A percentile compares a stretch with the other conserved stretches of the same genome.
These are phyloP conservation scores for Helminthosporium solani DNA, from an alignment of 2,329 filamentous ascomycete genomes.

Conservation along the genomic window DNA sequence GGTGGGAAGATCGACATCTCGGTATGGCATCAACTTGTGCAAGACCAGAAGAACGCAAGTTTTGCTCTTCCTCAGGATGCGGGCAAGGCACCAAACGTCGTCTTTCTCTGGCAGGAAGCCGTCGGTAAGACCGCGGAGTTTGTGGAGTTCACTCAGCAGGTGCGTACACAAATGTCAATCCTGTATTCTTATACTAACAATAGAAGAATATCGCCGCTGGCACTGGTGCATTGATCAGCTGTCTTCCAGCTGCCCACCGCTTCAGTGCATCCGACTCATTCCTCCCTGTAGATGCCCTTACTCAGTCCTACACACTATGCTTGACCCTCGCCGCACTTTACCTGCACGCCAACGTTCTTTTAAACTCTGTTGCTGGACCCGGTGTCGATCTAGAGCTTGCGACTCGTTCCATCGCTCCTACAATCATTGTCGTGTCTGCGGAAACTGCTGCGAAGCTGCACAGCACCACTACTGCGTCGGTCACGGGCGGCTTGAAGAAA, in stretches of 20 bases:
- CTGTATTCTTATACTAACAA: slow-evolving; percentile 10
- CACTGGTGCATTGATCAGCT: slow-evolving; percentile 73
- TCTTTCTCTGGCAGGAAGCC: slow-evolving; percentile 66
- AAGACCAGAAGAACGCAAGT: slow-evolving; percentile 58
- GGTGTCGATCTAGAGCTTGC: slow-evolving; percentile 71
- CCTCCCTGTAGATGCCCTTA: slow-evolving; percentile 78
- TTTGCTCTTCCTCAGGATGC: slow-evolving; percentile 65
- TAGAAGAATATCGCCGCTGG: slow-evolving; percentile 81
- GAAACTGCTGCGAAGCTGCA: slow-evolving; percentile 70
- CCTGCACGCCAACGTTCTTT: slow-evolving; percentile 78
- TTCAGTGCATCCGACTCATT: slow-evolving; percentile 76
- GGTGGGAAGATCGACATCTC: slow-evolving; percentile 74
- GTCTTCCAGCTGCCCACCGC: slow-evolving; percentile 73
- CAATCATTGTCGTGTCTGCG: slow-evolving; percentile 76
- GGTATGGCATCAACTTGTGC: slow-evolving; percentile 91
- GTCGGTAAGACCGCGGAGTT: slow-evolving; percentile 59
- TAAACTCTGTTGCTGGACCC: slow-evolving; percentile 82
- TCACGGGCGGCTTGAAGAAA: slow-evolving; percentile 64
- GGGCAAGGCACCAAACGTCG: slow-evolving; percentile 51
- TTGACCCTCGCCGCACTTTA: slow-evolving; percentile 81
- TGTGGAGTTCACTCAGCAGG: slow-evolving; percentile 74
- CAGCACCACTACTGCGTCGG: slow-evolving; percentile 58
- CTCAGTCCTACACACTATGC: slow-evolving; percentile 74
- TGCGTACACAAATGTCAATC: slow-evolving; percentile 29
- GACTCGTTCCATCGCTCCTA: slow-evolving; percentile 73